These are phyloP conservation scores for Brassica incana DNA, from an alignment of 345 rosid species.

Conservation along the genomic window DNA sequence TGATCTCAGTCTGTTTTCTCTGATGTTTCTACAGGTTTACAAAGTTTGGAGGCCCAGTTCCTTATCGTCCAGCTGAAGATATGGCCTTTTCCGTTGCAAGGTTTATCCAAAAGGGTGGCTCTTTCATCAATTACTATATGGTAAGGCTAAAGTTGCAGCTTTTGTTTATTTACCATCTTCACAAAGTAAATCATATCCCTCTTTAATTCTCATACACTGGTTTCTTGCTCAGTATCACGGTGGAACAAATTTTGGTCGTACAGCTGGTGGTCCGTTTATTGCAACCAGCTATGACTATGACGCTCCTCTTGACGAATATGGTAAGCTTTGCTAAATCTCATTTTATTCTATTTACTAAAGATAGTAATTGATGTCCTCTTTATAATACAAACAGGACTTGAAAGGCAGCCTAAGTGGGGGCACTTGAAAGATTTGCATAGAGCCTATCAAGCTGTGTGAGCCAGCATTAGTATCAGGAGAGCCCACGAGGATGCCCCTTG, in stretches of 20 bases:
- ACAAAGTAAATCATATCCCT: constrained; percentile 8
- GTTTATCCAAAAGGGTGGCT: constrained; percentile 96
- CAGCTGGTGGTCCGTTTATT: constrained; percentile 99
- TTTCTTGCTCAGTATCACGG: constrained; percentile 73
- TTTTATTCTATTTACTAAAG: not conserved
- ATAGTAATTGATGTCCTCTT: constrained; percentile 3
- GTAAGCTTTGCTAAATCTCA: constrained; percentile 43
- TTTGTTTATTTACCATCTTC: not conserved
- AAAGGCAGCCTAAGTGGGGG: constrained; percentile 98
- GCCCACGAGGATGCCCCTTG: constrained; percentile 66
- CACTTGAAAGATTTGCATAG: constrained; percentile 97
- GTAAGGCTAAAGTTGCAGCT: constrained; percentile 44
- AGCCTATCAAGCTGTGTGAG: constrained; percentile 92
- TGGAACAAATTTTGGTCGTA: constrained; percentile 98
- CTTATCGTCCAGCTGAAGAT: constrained; percentile 93
- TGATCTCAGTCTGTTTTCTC: constrained; percentile 16
- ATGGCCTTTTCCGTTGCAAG: constrained; percentile 94
- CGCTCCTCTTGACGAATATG: constrained; percentile 96
- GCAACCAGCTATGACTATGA: constrained; percentile 98
- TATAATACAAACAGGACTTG: constrained; percentile 54
- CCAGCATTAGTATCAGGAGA: constrained; percentile 77
- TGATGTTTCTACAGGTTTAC: constrained; percentile 63
- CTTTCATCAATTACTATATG: constrained; percentile 94
- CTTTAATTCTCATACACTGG: constrained; percentile 6
- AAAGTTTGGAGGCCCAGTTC: constrained; percentile 93